These are phyloP conservation scores for Wilcoxina mikolae DNA, from an alignment of 495 filamentous ascomycete species.

Conservation along the genomic window DNA sequence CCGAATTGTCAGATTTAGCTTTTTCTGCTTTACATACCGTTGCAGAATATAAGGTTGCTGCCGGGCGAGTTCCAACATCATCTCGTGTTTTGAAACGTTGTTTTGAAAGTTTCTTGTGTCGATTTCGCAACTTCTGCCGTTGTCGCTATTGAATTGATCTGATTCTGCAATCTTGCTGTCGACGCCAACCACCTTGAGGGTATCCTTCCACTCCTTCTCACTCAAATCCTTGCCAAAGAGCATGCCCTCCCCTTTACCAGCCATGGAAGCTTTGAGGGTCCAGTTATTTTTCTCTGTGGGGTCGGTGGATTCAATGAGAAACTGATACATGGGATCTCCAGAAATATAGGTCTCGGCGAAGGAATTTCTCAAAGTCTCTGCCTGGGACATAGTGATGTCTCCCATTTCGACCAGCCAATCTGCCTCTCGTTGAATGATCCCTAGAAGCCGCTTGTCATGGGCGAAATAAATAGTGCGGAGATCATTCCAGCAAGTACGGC, in stretches of 20 bases:
- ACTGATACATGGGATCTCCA: conserved; percentile 18
- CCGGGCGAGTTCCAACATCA: not conserved
- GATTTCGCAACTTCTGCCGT: not conserved
- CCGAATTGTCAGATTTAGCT: not conserved
- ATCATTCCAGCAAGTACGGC: conserved; percentile 32
- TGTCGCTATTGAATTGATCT: no score
- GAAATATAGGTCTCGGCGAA: not conserved
- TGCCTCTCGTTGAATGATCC: conserved; percentile 32
- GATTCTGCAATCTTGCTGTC: not conserved
- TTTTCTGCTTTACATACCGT: not conserved
- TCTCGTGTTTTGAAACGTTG: not conserved
- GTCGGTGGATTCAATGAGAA: not conserved
- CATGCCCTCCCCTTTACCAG: conserved; percentile 34
- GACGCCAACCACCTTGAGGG: conserved; percentile 8
- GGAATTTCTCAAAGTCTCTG: conserved; percentile 13
- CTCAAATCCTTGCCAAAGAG: conserved; percentile 32
- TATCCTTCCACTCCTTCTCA: conserved; percentile 23
- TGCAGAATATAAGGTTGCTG: not conserved
- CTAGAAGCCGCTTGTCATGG: conserved; percentile 38
- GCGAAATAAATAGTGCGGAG: conserved; percentile 33
- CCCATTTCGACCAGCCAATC: conserved; percentile 19
- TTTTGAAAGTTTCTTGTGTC: no score
- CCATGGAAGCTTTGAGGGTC: conserved; percentile 32
- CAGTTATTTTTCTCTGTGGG: conserved; percentile 29
- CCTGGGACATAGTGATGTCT: conserved; percentile 27